Base-by-base conservation (phyloP, 306 rosid species). In the Pachyrhizus erosus region DNA sequence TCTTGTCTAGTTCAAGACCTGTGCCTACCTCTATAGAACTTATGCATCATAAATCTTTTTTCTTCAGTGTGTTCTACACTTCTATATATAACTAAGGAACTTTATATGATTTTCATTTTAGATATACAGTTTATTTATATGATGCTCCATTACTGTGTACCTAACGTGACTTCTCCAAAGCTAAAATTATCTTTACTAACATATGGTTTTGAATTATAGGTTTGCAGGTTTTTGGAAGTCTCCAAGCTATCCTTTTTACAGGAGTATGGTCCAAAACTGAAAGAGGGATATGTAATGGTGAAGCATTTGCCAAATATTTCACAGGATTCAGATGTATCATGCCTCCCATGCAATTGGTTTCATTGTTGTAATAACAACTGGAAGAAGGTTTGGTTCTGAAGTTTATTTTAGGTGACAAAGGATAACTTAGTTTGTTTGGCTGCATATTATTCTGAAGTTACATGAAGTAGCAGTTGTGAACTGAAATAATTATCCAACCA, bases 141-240 rank as follows among this genome's bases (percentile, higher is more conserved):
- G 64, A 37, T 73, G 83, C 49, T 79, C 58, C 77, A 45, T 79
- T 84, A 34, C 73, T 51, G 5, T 80, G 37, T 26, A 64, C 67
- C 62, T 52, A 21, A 39, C 46, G 49, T 43, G 13, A 48, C 42
- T 58, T 66, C 67, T 76, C 14, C 12, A 13, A 18, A 80, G 73
- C 64, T 83, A 64, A 80, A 45, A 55, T 33, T 12, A 75, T 57
- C 69, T 45, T 67, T 40, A 7, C 57, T 76, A 40, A 52, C 21
- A 7, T 74, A 15, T 33, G 74, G 55, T 58, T 80, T 73, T 78
- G 84, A 49, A 82, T 79, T 67, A 27, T 80, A 96, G 99, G 99
- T 96, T 67, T 96, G 98, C 98, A 92, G 85, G 91, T 93, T 96
- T 83, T 88, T 96, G 92, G 99, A 96, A 92, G 99, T 93, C 75